Conservation (phyloP, 148 eudicot species). For the Rhododendron molle region DNA sequence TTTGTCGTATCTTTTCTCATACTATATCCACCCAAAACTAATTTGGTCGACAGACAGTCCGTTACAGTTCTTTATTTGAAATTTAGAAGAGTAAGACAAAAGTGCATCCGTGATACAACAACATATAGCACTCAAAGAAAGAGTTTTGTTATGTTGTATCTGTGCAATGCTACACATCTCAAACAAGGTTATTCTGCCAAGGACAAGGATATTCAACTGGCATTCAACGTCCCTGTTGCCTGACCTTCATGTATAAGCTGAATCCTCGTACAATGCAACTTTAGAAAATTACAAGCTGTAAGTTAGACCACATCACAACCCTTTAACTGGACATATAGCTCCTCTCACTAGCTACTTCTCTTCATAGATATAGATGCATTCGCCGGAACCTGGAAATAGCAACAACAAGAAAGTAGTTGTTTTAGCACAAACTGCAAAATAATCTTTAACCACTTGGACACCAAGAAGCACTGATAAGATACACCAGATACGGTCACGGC, state of each 20-base stretch:
- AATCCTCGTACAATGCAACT: background rate
- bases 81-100: background rate
- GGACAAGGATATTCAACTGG: background rate
- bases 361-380: background rate
- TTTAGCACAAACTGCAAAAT: background rate
- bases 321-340: background rate
- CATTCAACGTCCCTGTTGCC: background rate
- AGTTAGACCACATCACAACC: background rate
- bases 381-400: background rate
- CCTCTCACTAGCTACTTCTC: background rate
- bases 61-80: background rate
- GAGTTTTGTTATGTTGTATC: too few species aligned
- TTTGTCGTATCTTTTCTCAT: too few species aligned
- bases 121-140: background rate
- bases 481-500: background rate
- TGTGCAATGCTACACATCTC: background rate
- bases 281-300: background rate
- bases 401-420: background rate
- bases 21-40: too few species aligned
- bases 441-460: background rate
- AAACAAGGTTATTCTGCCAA: background rate
- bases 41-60: too few species aligned
- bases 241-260: background rate
- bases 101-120: background rate
- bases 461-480: background rate